Evolutionary conservation across 2,329 filamentous ascomycete genomes (phyloP).

Genomic region (Arthrobotrys pseudoclavata): DNA sequence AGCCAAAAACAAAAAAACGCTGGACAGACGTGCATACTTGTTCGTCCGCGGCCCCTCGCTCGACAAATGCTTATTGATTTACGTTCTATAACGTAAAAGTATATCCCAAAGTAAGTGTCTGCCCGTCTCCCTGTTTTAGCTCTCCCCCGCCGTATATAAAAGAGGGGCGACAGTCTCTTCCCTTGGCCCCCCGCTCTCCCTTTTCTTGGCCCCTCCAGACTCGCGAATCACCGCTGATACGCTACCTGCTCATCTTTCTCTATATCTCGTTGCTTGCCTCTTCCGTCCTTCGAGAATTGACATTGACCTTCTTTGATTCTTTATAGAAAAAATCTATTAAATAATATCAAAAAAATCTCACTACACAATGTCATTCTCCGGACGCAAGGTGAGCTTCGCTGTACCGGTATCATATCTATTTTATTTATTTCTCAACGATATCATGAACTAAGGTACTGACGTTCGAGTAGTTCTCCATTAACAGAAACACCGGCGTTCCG

Average conservation of each 20-base stretch:
- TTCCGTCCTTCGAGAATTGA: slow-evolving; percentile 52
- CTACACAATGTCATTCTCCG: slow-evolving; percentile 57
- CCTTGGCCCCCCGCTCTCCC: slow-evolving; percentile 21
- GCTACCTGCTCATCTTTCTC: background rate
- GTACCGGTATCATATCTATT: slow-evolving; percentile 39
- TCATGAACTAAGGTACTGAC: slow-evolving; percentile 5
- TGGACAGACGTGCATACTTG: background rate
- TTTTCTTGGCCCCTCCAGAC: slow-evolving; percentile 17
- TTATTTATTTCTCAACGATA: background rate
- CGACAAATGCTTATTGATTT: background rate
- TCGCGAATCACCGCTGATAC: slow-evolving; percentile 11
- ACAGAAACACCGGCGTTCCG: slow-evolving; percentile 53
- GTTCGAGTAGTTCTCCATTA: slow-evolving; percentile 46
- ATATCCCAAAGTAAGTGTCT: slow-evolving; percentile 23
- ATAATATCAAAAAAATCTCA: background rate
- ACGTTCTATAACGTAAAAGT: slow-evolving; percentile 29
- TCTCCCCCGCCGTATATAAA: slow-evolving; percentile 34
- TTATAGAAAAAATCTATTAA: slow-evolving; percentile 30
- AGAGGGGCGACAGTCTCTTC: slow-evolving; percentile 31
- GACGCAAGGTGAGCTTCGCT: slow-evolving; percentile 58
- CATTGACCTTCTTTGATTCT: slow-evolving; percentile 46
- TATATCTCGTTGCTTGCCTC: slow-evolving; percentile 20
- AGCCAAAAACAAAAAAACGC: background rate
- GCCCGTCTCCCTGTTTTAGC: background rate
- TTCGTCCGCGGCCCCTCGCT: background rate